phyloP scores from a whole-genome alignment of 805 yeast species.

The Teunomyces tritomae region DNA sequence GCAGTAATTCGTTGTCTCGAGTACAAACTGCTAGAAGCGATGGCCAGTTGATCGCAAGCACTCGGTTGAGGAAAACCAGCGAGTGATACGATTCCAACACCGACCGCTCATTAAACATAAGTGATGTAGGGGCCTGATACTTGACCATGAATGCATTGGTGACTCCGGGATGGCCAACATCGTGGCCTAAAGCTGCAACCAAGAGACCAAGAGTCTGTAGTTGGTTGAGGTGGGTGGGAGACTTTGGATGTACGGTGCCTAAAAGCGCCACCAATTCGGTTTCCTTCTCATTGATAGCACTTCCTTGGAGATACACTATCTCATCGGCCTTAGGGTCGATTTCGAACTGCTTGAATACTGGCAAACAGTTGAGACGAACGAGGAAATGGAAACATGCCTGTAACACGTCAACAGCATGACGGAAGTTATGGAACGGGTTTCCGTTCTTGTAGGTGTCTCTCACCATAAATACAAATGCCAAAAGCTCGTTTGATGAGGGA shows the following conservation, averaged over 20 bases:
- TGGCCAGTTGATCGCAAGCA: conserved; percentile 39
- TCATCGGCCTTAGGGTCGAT: conserved; percentile 31
- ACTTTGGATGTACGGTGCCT: neutral
- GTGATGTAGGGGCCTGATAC: conserved; percentile 61
- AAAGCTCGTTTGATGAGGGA: conserved; percentile 42
- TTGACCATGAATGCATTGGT: conserved; percentile 69
- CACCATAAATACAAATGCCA: conserved; percentile 60
- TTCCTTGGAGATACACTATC: conserved; percentile 10
- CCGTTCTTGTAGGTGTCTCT: conserved; percentile 80
- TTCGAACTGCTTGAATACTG: conserved; percentile 35
- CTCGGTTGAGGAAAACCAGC: conserved; percentile 51
- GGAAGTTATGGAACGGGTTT: conserved; percentile 90
- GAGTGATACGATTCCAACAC: conserved; percentile 83
- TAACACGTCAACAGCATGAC: conserved; percentile 93
- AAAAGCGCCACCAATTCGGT: neutral
- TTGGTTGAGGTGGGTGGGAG: neutral
- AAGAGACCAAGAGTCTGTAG: conserved; percentile 58
- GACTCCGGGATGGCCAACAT: conserved; percentile 96
- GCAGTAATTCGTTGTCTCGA: conserved; percentile 11
- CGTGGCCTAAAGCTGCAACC: conserved; percentile 90
- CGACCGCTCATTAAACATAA: conserved; percentile 59
- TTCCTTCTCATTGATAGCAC: neutral
- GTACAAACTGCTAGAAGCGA: conserved; percentile 38
- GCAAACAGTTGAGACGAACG: conserved; percentile 39
- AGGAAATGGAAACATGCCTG: conserved; percentile 81